Conservation (phyloP, 139 green algal genomes). For the Coelastrella sp. region DNA sequence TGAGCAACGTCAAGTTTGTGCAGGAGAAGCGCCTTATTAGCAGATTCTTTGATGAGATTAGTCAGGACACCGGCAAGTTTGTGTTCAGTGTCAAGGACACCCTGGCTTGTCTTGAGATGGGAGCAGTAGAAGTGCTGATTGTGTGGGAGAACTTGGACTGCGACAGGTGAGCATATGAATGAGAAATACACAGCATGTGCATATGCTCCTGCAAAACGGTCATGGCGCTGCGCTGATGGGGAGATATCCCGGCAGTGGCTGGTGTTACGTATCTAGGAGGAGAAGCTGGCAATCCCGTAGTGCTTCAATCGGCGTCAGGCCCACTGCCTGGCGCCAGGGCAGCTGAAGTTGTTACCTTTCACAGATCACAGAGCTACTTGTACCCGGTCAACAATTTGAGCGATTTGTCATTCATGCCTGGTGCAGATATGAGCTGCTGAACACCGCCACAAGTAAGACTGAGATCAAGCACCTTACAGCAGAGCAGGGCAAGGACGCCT, state of each 20-base stretch:
- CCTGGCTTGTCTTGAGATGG: constrained; percentile 97
- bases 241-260: not conserved
- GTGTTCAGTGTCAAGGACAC: constrained; percentile 96
- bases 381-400: not conserved
- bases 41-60: constrained; percentile 99
- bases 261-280: not conserved
- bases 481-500: constrained; percentile 83
- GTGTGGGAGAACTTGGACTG: constrained; percentile 96
- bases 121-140: constrained; percentile 98
- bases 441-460: constrained; percentile 66
- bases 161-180: constrained; percentile 34
- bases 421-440: constrained; percentile 81
- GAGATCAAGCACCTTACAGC: constrained; percentile 89
- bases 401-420: not conserved
- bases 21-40: constrained; percentile 81
- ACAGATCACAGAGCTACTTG: too few relatives aligned
- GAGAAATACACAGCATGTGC: not conserved
- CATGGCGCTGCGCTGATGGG: not conserved
- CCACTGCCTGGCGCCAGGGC: too few relatives aligned
- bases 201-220: too few relatives aligned
- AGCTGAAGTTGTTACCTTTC: too few relatives aligned
- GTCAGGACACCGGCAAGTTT: constrained; percentile 92
- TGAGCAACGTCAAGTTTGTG: constrained; percentile 99
- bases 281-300: too few relatives aligned
- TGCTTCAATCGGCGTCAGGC: too few relatives aligned